phyloP scores from a whole-genome alignment of 306 rosid species.

The Malus orientalis region DNA sequence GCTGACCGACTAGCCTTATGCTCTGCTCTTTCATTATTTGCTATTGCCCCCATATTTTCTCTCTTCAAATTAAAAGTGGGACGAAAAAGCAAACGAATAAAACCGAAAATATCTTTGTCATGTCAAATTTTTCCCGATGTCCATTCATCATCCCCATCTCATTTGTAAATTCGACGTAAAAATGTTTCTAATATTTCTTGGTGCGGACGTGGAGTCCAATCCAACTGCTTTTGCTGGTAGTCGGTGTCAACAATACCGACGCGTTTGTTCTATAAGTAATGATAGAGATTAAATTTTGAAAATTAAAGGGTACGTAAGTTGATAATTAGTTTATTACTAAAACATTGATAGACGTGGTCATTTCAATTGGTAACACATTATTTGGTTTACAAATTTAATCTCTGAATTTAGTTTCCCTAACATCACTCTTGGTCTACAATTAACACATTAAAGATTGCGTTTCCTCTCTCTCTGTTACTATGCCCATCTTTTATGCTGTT shows the following conservation, averaged over 20 bases:
- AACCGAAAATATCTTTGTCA: neutral
- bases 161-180: neutral
- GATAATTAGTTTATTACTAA: too few species aligned
- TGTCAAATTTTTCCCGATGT: constrained; percentile 12
- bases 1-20: too few species aligned
- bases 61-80: neutral
- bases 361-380: rapidly evolving
- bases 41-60: neutral
- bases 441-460: neutral
- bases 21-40: constrained; percentile 1
- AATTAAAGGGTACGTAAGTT: too few species aligned
- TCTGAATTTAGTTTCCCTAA: rapidly evolving
- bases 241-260: constrained; percentile 29
- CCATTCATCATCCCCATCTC: constrained; percentile 22
- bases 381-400: too few species aligned
- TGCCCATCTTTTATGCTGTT: neutral
- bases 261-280: constrained; percentile 29
- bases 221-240: constrained; percentile 2
- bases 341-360: too few species aligned
- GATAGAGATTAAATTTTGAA: too few species aligned
- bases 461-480: neutral
- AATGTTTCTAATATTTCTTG: neutral
- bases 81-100: neutral
- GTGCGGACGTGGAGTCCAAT: neutral
- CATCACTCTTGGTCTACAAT: constrained; percentile 2